Evolutionary conservation across 2,329 filamentous ascomycete species (phyloP).

Genomic region (Cladosporium sp.): DNA sequence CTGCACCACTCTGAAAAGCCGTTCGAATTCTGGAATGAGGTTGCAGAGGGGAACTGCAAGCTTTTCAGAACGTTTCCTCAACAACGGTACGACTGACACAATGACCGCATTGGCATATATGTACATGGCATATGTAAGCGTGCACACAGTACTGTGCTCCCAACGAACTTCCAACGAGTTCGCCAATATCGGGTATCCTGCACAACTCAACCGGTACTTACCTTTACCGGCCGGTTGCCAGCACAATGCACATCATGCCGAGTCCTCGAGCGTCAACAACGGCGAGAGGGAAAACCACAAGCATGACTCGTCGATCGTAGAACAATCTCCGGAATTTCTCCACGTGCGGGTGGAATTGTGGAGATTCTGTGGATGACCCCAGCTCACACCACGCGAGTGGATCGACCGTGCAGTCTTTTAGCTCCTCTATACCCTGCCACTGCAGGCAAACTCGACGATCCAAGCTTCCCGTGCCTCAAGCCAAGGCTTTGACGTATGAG

Average conservation of each 20-base stretch:
- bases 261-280: neutral
- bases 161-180: neutral
- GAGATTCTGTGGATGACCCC: neutral
- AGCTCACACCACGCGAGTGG: slow-evolving; percentile 15
- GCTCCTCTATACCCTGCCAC: neutral
- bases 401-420: neutral
- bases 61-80: neutral
- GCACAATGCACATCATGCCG: neutral
- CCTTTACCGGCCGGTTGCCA: neutral
- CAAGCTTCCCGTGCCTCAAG: slow-evolving; percentile 4
- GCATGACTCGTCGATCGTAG: slow-evolving; percentile 5
- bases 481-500: slow-evolving; percentile 14
- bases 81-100: neutral
- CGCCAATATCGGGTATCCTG: neutral
- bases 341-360: slow-evolving; percentile 12
- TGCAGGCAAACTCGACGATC: neutral
- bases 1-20: neutral
- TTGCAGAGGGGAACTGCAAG: neutral
- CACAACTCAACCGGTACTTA: neutral
- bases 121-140: neutral
- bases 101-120: slow-evolving; percentile 1
- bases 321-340: slow-evolving; percentile 8
- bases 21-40: neutral
- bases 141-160: neutral
- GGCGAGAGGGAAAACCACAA: neutral